Evolutionary conservation across 441 rosid genomes (phyloP).

Genomic region (Mallotus japonicus): DNA sequence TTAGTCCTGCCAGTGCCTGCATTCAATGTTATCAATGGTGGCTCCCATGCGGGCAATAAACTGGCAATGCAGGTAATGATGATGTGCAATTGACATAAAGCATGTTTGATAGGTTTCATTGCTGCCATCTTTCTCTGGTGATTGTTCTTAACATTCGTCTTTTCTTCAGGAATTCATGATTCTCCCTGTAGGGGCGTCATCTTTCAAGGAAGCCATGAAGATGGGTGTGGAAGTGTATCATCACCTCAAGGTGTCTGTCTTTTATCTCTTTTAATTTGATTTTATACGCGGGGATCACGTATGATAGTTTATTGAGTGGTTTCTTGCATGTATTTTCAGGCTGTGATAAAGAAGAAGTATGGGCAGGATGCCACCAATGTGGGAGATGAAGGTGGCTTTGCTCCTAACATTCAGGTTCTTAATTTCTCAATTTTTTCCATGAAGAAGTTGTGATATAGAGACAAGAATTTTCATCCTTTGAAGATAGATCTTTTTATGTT

Average conservation of each 20-base stretch:
- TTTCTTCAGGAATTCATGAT: constrained; percentile 81
- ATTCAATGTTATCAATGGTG: constrained; percentile 95
- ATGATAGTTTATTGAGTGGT: background rate
- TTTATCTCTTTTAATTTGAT: background rate
- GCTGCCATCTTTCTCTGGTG: background rate
- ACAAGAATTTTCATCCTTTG: background rate
- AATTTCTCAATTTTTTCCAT: background rate
- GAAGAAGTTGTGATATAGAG: background rate
- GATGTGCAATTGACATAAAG: background rate
- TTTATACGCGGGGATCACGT: background rate
- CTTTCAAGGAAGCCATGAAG: constrained; percentile 94
- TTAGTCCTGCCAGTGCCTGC: constrained; percentile 95
- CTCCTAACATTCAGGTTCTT: constrained; percentile 87
- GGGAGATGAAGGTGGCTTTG: constrained; percentile 98
- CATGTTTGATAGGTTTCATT: background rate
- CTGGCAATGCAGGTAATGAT: constrained; percentile 80
- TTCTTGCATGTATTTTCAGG: constrained; percentile 30
- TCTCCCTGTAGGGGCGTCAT: constrained; percentile 87
- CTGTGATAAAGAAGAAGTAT: constrained; percentile 95
- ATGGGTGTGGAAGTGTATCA: constrained; percentile 97
- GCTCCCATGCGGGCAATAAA: constrained; percentile 97
- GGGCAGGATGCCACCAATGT: constrained; percentile 97
- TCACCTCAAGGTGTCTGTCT: constrained; percentile 56
- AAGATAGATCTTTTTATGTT: background rate
- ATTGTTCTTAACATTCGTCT: background rate